Base-by-base conservation (phyloP, 192 early-diverging fungal genomes). In the Coemansia interrupta region DNA sequence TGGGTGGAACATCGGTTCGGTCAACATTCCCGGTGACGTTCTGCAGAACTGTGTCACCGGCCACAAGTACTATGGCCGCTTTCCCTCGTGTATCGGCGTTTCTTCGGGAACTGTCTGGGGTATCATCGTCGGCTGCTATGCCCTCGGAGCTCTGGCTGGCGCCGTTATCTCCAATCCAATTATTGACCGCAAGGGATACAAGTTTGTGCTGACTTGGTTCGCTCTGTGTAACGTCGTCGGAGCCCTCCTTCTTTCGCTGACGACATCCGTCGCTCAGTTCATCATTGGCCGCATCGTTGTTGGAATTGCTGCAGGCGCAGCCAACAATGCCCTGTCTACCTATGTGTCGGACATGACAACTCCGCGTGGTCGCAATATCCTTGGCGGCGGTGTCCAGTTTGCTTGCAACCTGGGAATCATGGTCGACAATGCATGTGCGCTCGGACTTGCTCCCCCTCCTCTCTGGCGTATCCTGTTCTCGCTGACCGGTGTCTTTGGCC, bases 301-400 rank as follows among this genome's bases (percentile, higher is more conserved):
- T 14, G 92, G 92, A 38, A 67, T 90, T 59, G 86, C 82, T 2
- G 85, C 88, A 15, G 92, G 92, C 22, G 78, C 87, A 5, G 69
- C 76, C 39, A 73, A 71, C 57, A 85, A 83, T 15, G 81, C 73
- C 18, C 66, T 84, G 24, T 82, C 82, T 3, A 86, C 90, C 15
- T 93, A 92, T 54, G 83, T 95, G 18, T 85, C 85, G 14, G 92
- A 93, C 66, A 85, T 93, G 55, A 80, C 89, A 0, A 90, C 92
- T 0, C 81, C 87, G 5, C 77, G 76, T 15, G 73, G 81, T 22
- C 82, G 90, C 64, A 91, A 89, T 23, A 62, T 81, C 2, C 72
- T 93, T 66, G 89, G 92, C 20, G 82, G 84, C 30, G 75, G 84
- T 58, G 84, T 87, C 58, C 91, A 92, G 78, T 80, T 91, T 66